Conservation (phyloP, 495 filamentous ascomycete species). For the Podospora appendiculata region DNA sequence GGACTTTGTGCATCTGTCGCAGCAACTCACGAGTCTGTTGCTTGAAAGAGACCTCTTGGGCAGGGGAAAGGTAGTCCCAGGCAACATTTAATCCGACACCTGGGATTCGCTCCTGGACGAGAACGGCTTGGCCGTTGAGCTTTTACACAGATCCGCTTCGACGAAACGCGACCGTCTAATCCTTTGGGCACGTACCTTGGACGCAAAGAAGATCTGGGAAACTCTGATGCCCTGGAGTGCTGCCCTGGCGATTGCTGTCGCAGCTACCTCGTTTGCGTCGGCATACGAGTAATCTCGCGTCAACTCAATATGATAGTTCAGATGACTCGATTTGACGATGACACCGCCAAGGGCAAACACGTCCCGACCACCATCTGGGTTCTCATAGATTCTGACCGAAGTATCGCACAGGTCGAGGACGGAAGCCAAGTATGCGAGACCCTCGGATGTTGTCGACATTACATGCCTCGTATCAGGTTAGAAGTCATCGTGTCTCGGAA, state of each 20-base stretch:
- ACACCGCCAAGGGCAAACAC: slow-evolving; percentile 40
- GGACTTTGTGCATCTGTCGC: slow-evolving; percentile 35
- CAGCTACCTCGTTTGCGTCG: slow-evolving; percentile 35
- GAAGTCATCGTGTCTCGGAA: slow-evolving; percentile 1
- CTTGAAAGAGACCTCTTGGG: slow-evolving; percentile 34
- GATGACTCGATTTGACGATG: slow-evolving; percentile 39
- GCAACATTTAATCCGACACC: slow-evolving; percentile 35
- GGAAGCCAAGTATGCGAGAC: slow-evolving; percentile 30
- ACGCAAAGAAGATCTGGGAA: slow-evolving; percentile 32
- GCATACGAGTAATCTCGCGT: slow-evolving; percentile 26
- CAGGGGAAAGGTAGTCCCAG: slow-evolving; percentile 33
- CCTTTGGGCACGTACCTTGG: slow-evolving; percentile 24
- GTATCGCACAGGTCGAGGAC: slow-evolving; percentile 28
- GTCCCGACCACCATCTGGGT: slow-evolving; percentile 29
- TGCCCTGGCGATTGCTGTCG: slow-evolving; percentile 24
- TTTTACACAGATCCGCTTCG: too few relatives aligned
- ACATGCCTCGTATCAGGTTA: slow-evolving; percentile 13
- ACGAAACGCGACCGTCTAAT: too few relatives aligned
- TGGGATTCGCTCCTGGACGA: slow-evolving; percentile 36
- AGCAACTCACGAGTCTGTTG: slow-evolving; percentile 33
- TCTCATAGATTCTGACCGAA: slow-evolving; percentile 25
- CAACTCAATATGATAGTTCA: slow-evolving; percentile 20
- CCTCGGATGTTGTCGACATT: slow-evolving; percentile 22
- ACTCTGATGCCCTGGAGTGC: slow-evolving; percentile 24
- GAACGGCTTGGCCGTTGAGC: slow-evolving; percentile 30